Percentiles rank a stretch among this genome's conserved stretches.
These are phyloP conservation scores for Inga leiocalycina DNA, from an alignment of 306 rosid species.

Conservation along the genomic window DNA sequence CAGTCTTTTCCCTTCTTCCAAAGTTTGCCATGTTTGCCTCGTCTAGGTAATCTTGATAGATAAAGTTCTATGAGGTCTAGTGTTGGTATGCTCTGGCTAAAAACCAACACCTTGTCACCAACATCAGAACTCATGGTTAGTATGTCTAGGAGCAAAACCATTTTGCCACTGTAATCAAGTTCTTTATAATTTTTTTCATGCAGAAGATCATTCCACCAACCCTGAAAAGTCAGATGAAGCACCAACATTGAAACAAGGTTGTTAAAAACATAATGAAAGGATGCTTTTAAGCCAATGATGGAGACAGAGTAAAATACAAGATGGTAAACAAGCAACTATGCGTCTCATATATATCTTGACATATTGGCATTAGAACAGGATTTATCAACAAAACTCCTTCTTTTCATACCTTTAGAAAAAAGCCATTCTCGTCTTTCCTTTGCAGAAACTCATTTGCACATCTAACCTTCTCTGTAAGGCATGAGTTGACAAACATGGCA, in stretches of 20 bases:
- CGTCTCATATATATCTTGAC: not conserved
- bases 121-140: slow-evolving; percentile 77
- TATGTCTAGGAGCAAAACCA: slow-evolving; percentile 88
- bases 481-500: slow-evolving; percentile 29
- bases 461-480: slow-evolving; percentile 66
- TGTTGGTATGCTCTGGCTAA: slow-evolving; percentile 98
- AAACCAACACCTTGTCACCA: slow-evolving; percentile 94
- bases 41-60: slow-evolving; percentile 74
- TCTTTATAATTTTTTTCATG: slow-evolving; percentile 76
- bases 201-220: slow-evolving; percentile 93
- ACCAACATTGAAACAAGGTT: slow-evolving; percentile 24
- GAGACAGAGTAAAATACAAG: not conserved
- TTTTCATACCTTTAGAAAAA: slow-evolving; percentile 66
- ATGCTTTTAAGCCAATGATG: slow-evolving; percentile 2
- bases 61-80: slow-evolving; percentile 87
- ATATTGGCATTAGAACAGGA: slow-evolving; percentile 1
- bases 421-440: slow-evolving; percentile 61
- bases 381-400: slow-evolving; percentile 21
- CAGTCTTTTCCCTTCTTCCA: slow-evolving; percentile 98
- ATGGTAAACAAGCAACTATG: slow-evolving; percentile 16
- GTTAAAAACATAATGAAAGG: slow-evolving; percentile 23
- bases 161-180: slow-evolving; percentile 89
- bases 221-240: slow-evolving; percentile 55
- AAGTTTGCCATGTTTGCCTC: slow-evolving; percentile 64
- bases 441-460: slow-evolving; percentile 51